These are phyloP conservation scores for Xylaria sp. DNA, from an alignment of 2,329 filamentous ascomycete genomes.

Conservation along the genomic window DNA sequence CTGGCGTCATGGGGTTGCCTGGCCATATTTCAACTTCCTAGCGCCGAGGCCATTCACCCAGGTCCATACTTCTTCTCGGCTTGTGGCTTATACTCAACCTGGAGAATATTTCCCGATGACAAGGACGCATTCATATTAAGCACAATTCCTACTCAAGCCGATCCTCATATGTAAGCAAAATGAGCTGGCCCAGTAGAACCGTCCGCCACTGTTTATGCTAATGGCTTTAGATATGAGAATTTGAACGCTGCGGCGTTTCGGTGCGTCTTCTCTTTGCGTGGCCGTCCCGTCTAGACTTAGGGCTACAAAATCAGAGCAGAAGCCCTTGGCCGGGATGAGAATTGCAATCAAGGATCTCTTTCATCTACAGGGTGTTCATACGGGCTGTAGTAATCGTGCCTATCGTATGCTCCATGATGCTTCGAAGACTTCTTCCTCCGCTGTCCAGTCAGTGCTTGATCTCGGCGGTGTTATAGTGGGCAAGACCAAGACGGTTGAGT, in stretches of 20 bases:
- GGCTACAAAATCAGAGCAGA: conserved; percentile 4
- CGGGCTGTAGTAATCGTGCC: conserved; percentile 19
- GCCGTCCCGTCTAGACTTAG: conserved; percentile 22
- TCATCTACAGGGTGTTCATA: conserved; percentile 20
- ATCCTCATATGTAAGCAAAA: conserved; percentile 16
- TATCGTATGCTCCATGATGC: conserved; percentile 10
- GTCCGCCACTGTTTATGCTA: neutral
- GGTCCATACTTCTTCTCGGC: conserved; percentile 23
- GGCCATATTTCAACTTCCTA: conserved; percentile 9
- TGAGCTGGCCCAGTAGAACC: neutral
- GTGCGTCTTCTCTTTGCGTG: conserved; percentile 4
- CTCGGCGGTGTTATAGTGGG: conserved; percentile 21
- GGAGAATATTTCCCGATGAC: conserved; percentile 15
- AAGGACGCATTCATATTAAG: conserved; percentile 20
- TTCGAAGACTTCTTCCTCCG: conserved; percentile 1
- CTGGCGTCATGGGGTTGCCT: conserved; percentile 18
- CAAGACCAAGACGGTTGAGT: conserved; percentile 23
- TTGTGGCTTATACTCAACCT: conserved; percentile 7
- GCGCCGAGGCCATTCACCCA: neutral
- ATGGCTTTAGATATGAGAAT: conserved; percentile 11
- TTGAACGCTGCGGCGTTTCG: conserved; percentile 17
- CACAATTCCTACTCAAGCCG: conserved; percentile 8
- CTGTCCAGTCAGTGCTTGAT: conserved; percentile 12
- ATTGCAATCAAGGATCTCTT: conserved; percentile 24
- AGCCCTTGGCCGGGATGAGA: conserved; percentile 20